Base-by-base conservation (phyloP, 108 stramenopile species). In the Parmales sp. region DNA sequence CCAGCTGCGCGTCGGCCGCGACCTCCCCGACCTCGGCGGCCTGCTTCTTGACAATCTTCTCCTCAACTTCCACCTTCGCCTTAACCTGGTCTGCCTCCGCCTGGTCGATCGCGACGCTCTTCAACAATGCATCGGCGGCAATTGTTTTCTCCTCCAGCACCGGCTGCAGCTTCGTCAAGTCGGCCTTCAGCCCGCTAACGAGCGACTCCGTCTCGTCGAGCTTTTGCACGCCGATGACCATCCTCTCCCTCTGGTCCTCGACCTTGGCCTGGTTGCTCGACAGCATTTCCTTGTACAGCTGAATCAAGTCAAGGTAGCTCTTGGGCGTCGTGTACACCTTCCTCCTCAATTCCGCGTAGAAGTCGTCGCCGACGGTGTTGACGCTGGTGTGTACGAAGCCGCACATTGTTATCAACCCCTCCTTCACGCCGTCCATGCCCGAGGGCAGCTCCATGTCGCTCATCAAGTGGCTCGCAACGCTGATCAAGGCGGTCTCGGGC, bases 311-410 rank as follows among this genome's bases (percentile, higher is more conserved):
- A 9, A 86, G 76, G 77, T 83, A 86, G 0, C 63, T 65, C 80
- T 86, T 86, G 44, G 85, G 85, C 36, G 85, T 86, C 20, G 85
- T 86, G 80, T 86, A 86, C 2, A 84, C 79, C 0, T 69, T 63
- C 4, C 85, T 49, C 19, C 77, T 60, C 9, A 84, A 72, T 64
- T 81, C 81, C 1, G 74, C 73, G 49, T 69, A 84, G 78, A 84
- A 86, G 19, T 36, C 20, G n/a, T 73, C 80, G 31, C 69, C 66
- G 48, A 63, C 44, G 1, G 54, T 67, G 38, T 64, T 76, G 63
- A 85, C 74, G 23, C 67, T 70, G 29, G 66, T 76, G 67, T 85
- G 84, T 11, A 85, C 78, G 1, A 44, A 28, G 19, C 77, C 78
- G 49, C 80, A 83, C 68, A 85, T 76, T 18, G 25, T 18, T 11